Base-by-base conservation (phyloP, 495 filamentous ascomycete species). In the Wilcoxina mikolae region DNA sequence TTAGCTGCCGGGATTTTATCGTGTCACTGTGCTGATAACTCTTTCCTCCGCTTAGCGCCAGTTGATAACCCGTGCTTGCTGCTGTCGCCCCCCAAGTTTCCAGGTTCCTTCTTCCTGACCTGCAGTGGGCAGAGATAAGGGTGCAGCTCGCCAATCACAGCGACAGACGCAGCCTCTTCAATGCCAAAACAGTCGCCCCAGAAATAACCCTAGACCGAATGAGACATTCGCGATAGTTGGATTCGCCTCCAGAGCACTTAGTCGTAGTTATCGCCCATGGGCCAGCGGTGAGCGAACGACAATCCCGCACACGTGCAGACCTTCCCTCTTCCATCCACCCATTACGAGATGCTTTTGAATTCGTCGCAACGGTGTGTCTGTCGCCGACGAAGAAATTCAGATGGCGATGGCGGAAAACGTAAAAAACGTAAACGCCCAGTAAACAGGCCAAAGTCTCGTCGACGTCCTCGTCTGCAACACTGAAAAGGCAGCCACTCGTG, bases 41-140 rank as follows among this genome's bases (percentile, higher is more conserved):
- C n/a, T n/a, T n/a, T n/a, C n/a, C n/a, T n/a, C n/a, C n/a, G n/a
- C n/a, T n/a, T n/a, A n/a, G n/a, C n/a, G n/a, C n/a, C n/a, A n/a
- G n/a, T n/a, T n/a, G n/a, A n/a, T n/a, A n/a, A n/a, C n/a, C n/a
- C n/a, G n/a, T n/a, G n/a, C n/a, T n/a, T n/a, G n/a, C n/a, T n/a
- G n/a, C n/a, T n/a, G n/a, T n/a, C n/a, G n/a, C n/a, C n/a, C n/a
- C n/a, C n/a, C n/a, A n/a, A n/a, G n/a, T n/a, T n/a, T n/a, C n/a
- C n/a, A n/a, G n/a, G n/a, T n/a, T n/a, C n/a, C n/a, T n/a, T n/a
- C n/a, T n/a, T n/a, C n/a, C n/a, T n/a, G n/a, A n/a, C n/a, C n/a
- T n/a, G n/a, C n/a, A 35, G 31, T 35, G 31, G 15, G 43, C 23
- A 46, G 43, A 46, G 43, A 46, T 46, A 46, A 46, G 43, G 43